Conservation (phyloP, 2,329 filamentous ascomycete genomes). For the Drechslerella coelobrocha region DNA sequence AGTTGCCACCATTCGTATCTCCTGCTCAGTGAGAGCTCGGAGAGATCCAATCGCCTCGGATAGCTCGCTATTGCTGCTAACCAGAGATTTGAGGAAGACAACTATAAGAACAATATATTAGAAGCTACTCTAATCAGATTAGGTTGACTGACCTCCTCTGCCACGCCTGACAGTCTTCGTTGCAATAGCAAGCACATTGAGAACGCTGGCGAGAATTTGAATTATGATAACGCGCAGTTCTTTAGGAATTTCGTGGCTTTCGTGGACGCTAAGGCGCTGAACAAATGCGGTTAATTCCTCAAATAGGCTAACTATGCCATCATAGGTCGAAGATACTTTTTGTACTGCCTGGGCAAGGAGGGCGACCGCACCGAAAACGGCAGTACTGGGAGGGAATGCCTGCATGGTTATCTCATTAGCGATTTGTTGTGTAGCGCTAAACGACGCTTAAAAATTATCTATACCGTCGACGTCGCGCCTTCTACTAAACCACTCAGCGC, state of each 20-base stretch:
- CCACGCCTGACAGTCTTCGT: conserved; percentile 9
- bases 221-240: conserved; percentile 8
- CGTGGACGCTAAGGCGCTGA: conserved; percentile 4
- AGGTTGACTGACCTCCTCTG: background rate
- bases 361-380: conserved; percentile 8
- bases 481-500: background rate
- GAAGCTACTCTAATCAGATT: background rate
- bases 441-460: background rate
- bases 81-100: conserved; percentile 1
- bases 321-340: conserved; percentile 7
- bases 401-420: background rate
- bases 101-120: background rate
- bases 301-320: conserved; percentile 2
- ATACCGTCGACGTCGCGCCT: background rate
- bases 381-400: conserved; percentile 8
- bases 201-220: conserved; percentile 4
- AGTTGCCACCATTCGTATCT: conserved; percentile 9
- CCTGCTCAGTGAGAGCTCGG: conserved; percentile 2
- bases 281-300: conserved; percentile 5
- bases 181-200: conserved; percentile 8
- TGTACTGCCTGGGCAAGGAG: conserved; percentile 6
- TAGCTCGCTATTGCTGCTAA: background rate
- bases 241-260: background rate
- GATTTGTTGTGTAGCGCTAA: background rate
- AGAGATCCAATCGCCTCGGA: background rate